phyloP scores from a whole-genome alignment of 2,329 filamentous ascomycete genomes.

The Geosmithia putterillii region DNA sequence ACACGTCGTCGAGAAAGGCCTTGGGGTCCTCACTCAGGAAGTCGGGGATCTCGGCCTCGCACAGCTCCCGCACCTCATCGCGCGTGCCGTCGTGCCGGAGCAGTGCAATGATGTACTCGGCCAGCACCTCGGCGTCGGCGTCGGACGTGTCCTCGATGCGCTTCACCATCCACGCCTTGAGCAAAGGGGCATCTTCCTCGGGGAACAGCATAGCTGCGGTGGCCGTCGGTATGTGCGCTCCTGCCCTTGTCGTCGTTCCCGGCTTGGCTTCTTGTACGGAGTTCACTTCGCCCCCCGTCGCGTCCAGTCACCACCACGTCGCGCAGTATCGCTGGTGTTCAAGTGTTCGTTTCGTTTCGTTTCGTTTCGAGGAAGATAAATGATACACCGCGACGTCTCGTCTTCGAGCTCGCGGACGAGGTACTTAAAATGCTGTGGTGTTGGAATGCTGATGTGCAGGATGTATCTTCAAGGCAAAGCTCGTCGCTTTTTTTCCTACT shows the following conservation, averaged over 20 bases:
- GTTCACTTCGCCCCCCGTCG: too few relatives aligned
- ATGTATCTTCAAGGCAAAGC: too few relatives aligned
- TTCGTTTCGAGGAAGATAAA: too few relatives aligned
- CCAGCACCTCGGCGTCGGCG: conserved; percentile 69
- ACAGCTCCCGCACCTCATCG: conserved; percentile 52
- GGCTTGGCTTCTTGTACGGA: too few relatives aligned
- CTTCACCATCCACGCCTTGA: conserved; percentile 70
- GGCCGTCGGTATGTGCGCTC: background rate
- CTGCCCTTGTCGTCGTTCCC: too few relatives aligned
- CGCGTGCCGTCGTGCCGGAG: conserved; percentile 56
- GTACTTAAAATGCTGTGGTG: too few relatives aligned
- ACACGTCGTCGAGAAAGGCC: conserved; percentile 58
- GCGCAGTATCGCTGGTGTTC: too few relatives aligned
- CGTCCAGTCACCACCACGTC: too few relatives aligned
- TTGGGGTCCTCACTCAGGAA: conserved; percentile 52
- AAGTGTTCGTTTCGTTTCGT: too few relatives aligned
- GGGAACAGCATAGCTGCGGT: conserved; percentile 42
- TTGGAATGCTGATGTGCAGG: too few relatives aligned
- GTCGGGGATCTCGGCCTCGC: conserved; percentile 60
- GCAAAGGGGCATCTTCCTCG: conserved; percentile 46
- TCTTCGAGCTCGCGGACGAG: too few relatives aligned
- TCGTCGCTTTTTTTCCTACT: background rate
- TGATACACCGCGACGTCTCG: too few relatives aligned
- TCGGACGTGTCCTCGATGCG: conserved; percentile 70
- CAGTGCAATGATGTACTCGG: conserved; percentile 73